Evolutionary conservation across 2,329 filamentous ascomycete species (phyloP), one percentile per base, ranked within the genome.

Genomic region (Huntiella abstrusa): DNA sequence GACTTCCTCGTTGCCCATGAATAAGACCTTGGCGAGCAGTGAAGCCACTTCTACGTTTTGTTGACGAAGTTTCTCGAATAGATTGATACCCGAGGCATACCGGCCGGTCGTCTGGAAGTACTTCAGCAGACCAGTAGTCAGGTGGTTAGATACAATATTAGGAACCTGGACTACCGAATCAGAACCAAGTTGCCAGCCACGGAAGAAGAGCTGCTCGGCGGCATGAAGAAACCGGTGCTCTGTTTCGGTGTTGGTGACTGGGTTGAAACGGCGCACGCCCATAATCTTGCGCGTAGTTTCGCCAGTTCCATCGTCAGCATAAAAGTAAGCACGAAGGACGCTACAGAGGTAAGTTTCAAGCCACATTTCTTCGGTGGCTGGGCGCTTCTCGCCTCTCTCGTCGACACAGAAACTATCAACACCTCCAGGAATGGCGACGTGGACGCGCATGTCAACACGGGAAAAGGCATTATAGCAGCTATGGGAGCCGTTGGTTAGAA

Each of bases 381-480:
- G 83, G 53, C 86, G 77, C 67, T 93, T 94, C 60, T 95, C 88
- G 53, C 91, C 91, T 56, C 87, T 78, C 64, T 98, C 91, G 61
- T 98, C 88, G 49, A 98, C 83, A 61, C 88, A 96, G 61, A 95
- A 96, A 63, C 85, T 92, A 61, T 98, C 88, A 45, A 98, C 85
- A 7, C 83, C 91, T 51, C 91, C 91, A 13, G 91, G 91, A 53
- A 98, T 96, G 53, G 87, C 88, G 50, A 98, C 88, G 58, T 96
- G 87, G 10, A 98, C 88, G 51, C 91, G 85, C 91, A 98, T 98
- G 58, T 98, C 91, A 45, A 96, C 72, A 53, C 92, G 77, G 4
- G 91, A 96, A 62, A 98, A 95, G 53, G 91, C 91, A 83, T 98
- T 98, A 71, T 98, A 98, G 64, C 91, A 98, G 65, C 69, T 72